Conservation (phyloP, 257 asterid species). For the Solanum bulbocastanum region DNA sequence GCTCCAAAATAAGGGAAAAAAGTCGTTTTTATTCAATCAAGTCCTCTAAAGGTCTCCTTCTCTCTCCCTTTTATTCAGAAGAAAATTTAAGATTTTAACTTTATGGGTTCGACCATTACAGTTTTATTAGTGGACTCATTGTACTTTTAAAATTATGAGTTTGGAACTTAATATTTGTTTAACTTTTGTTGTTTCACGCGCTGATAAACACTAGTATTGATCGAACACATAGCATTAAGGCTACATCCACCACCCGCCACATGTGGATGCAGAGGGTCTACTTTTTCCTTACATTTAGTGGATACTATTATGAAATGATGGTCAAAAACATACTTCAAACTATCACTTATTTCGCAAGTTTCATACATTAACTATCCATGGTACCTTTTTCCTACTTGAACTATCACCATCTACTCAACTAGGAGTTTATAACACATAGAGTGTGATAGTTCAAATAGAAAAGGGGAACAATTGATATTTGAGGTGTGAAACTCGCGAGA, state of each 20-base stretch:
- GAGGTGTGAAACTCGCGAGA: neutral
- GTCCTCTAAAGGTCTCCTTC: neutral
- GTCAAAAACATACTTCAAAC: neutral
- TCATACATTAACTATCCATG: neutral
- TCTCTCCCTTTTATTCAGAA: neutral
- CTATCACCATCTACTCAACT: neutral
- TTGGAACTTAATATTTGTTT: neutral
- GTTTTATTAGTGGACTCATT: neutral
- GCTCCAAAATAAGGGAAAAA: neutral
- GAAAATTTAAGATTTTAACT: neutral
- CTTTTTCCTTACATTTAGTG: too few species aligned
- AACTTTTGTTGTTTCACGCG: neutral
- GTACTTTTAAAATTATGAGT: neutral
- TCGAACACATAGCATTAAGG: neutral
- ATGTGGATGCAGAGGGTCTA: neutral
- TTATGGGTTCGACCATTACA: neutral
- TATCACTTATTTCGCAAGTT: accelerated
- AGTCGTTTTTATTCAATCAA: neutral
- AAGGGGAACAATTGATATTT: neutral
- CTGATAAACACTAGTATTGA: neutral
- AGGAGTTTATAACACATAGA: neutral
- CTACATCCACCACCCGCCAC: neutral
- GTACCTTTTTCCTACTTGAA: neutral
- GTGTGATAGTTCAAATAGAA: neutral
- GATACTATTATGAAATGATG: neutral